A percentile compares a stretch with the other conserved stretches of the same genome.
phyloP scores from a whole-genome alignment of 108 stramenopile genomes.

The Aurantiochytrium sp. region DNA sequence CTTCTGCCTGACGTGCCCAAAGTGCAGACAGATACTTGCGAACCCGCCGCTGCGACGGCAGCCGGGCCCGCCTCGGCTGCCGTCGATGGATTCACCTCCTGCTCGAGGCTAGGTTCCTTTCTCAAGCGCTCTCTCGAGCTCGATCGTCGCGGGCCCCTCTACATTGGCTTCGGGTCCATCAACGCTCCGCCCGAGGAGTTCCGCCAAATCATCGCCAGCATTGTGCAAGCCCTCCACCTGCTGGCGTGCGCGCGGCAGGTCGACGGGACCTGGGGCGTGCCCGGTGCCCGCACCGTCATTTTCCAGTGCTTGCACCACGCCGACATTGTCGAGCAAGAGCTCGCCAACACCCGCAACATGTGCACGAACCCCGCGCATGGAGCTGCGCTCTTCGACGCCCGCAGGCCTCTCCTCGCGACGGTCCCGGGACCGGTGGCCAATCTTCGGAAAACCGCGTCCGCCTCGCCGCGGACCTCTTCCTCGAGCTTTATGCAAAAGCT shows the following conservation, averaged over 20 bases:
- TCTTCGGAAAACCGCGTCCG: background rate
- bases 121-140: too few relatives aligned
- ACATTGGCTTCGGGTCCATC: conserved; percentile 28
- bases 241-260: background rate
- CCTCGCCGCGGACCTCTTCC: background rate
- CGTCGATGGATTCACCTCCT: background rate
- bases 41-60: background rate
- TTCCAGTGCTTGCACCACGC: background rate
- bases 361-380: background rate
- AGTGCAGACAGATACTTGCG: background rate
- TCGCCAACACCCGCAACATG: background rate
- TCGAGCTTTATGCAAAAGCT: too few relatives aligned
- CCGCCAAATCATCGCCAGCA: background rate
- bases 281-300: background rate
- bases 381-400: background rate
- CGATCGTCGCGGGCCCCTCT: background rate
- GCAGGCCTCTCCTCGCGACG: background rate
- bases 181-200: background rate
- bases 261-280: background rate
- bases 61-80: background rate
- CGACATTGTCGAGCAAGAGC: background rate
- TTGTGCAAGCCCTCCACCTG: background rate
- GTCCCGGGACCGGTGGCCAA: background rate
- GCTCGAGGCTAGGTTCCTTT: background rate
- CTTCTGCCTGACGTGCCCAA: background rate